These are phyloP conservation scores for Pseudotsuga menziesii DNA, from an alignment of 75 land plant genomes.

Conservation along the genomic window DNA sequence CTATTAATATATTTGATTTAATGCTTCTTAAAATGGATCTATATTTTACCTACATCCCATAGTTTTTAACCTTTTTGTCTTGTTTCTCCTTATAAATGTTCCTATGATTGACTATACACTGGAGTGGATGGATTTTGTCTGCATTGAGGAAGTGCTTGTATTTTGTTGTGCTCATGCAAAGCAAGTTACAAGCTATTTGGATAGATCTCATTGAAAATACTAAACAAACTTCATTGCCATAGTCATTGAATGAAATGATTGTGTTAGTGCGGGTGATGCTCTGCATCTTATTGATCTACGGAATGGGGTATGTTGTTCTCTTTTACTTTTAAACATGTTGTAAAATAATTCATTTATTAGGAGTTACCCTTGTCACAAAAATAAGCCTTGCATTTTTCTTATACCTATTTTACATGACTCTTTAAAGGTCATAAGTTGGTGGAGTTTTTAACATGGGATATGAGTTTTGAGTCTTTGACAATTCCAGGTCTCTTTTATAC, in stretches of 20 bases:
- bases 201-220: slow-evolving; percentile 64
- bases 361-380: background rate
- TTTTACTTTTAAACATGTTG: background rate
- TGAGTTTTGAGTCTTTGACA: background rate
- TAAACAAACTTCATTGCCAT: slow-evolving; percentile 63
- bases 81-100: slow-evolving; percentile 74
- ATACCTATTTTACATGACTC: background rate
- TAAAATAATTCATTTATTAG: background rate
- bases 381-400: background rate
- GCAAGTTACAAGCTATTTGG: slow-evolving; percentile 73
- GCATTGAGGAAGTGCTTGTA: slow-evolving; percentile 91
- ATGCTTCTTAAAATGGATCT: background rate
- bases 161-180: slow-evolving; percentile 92
- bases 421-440: background rate
- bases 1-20: background rate
- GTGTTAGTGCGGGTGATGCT: slow-evolving; percentile 90
- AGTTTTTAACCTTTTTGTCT: background rate
- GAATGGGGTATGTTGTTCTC: slow-evolving; percentile 62
- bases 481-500: background rate
- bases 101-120: slow-evolving; percentile 95
- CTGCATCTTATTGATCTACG: slow-evolving; percentile 74
- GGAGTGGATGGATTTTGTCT: slow-evolving; percentile 92
- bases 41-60: background rate
- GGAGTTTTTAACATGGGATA: background rate
- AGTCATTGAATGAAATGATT: slow-evolving; percentile 75